A percentile compares a stretch with the other conserved stretches of the same genome.
These are phyloP conservation scores for Apostasia shenzhenica DNA, from an alignment of 106 monocot genomes.

Conservation along the genomic window DNA sequence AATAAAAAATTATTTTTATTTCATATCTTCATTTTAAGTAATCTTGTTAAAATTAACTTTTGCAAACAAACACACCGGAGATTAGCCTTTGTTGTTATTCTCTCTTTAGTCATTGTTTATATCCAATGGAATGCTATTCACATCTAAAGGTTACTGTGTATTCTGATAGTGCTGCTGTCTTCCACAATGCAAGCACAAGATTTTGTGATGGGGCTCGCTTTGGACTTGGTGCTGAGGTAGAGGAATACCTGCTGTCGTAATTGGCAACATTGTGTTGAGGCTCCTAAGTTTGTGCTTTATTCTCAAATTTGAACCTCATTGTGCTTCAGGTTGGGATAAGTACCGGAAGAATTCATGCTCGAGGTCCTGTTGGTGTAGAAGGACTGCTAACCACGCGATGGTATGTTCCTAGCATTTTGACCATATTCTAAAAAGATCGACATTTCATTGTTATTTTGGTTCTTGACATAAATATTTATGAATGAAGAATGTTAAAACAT, in stretches of 20 bases:
- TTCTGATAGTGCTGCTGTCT: slow-evolving; percentile 73
- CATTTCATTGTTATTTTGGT: not conserved
- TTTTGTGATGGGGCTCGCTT: slow-evolving; percentile 98
- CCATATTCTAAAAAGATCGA: not conserved
- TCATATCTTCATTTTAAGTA: not conserved
- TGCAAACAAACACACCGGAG: too few species aligned
- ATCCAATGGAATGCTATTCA: not conserved
- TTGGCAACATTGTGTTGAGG: not conserved
- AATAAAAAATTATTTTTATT: too few species aligned
- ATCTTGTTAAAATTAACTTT: too few species aligned
- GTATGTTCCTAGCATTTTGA: slow-evolving; percentile 25
- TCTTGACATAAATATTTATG: not conserved
- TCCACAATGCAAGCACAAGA: slow-evolving; percentile 90
- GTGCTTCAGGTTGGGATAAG: slow-evolving; percentile 82
- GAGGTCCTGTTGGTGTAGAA: slow-evolving; percentile 95
- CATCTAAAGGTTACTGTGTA: not conserved
- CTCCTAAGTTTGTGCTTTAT: not conserved
- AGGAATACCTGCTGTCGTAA: not conserved
- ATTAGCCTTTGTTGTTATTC: not conserved
- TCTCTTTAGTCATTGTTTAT: not conserved
- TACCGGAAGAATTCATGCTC: slow-evolving; percentile 90
- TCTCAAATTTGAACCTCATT: not conserved
- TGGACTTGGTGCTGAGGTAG: slow-evolving; percentile 97
- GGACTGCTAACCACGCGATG: slow-evolving; percentile 81
- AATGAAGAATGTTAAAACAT: not conserved